These are phyloP conservation scores for Pleurotus salmoneostramineus DNA, from an alignment of 768 basidiomycete genomes.

Conservation along the genomic window DNA sequence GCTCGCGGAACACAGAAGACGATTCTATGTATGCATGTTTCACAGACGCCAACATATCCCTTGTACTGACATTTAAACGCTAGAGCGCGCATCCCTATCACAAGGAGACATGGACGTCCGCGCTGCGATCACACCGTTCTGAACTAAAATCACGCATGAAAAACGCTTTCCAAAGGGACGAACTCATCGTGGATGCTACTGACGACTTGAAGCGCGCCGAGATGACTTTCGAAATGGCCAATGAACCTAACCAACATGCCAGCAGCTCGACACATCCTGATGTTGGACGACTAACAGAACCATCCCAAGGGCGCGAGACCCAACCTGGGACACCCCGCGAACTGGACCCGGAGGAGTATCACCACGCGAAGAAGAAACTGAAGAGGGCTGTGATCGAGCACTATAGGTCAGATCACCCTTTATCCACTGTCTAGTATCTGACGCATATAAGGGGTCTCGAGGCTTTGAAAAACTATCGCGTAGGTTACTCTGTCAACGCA, in stretches of 20 bases:
- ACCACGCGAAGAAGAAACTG: constrained; percentile 78
- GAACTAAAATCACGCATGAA: background rate
- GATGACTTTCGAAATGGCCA: background rate
- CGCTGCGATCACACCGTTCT: background rate
- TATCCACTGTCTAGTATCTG: background rate
- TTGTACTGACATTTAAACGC: no score
- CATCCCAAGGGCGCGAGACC: background rate
- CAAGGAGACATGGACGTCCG: background rate
- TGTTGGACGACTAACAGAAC: constrained; percentile 6
- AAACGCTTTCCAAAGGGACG: background rate
- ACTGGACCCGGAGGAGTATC: constrained; percentile 75
- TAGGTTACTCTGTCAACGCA: constrained; percentile 26
- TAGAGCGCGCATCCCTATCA: constrained; percentile 1
- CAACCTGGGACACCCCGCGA: constrained; percentile 15
- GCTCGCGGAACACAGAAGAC: constrained; percentile 62
- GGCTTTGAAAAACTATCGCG: constrained; percentile 85
- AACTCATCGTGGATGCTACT: background rate
- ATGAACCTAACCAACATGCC: background rate
- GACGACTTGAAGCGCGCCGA: background rate
- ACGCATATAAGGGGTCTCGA: constrained; percentile 59
- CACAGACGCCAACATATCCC: background rate
- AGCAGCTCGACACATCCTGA: constrained; percentile 2
- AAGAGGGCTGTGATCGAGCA: constrained; percentile 82
- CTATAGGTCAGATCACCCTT: constrained; percentile 50
- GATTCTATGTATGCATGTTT: constrained; percentile 46